phyloP scores from a whole-genome alignment of 139 green algal genomes.

The Astrephomene gubernaculifera region DNA sequence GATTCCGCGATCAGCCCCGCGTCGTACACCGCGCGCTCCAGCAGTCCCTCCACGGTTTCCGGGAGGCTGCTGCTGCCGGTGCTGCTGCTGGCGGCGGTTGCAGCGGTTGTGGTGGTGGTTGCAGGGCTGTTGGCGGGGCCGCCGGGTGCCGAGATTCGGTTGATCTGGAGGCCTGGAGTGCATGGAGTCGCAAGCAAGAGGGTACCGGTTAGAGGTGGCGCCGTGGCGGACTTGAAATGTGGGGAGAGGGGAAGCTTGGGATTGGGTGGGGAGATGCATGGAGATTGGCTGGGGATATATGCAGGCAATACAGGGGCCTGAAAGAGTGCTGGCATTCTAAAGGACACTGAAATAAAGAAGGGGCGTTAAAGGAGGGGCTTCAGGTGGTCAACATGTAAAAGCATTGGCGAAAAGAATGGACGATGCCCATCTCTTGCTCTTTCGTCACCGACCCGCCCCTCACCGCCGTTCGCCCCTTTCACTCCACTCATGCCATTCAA shows the following conservation, averaged over 20 bases:
- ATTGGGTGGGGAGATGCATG: not conserved
- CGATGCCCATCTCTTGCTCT: not conserved
- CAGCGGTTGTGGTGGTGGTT: too few species aligned
- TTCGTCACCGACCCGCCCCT: not conserved
- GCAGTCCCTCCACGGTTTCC: slow-evolving; percentile 69
- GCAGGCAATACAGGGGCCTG: not conserved
- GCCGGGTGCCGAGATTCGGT: slow-evolving; percentile 39
- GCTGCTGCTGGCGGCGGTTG: too few species aligned
- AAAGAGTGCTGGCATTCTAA: not conserved
- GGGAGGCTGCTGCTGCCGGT: too few species aligned
- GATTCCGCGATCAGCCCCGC: slow-evolving; percentile 64
- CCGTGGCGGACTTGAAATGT: not conserved
- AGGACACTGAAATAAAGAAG: not conserved
- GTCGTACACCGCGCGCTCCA: slow-evolving; percentile 72
- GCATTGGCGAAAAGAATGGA: not conserved
- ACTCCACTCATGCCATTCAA: too few species aligned
- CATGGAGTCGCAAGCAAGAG: not conserved
- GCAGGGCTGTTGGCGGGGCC: too few species aligned
- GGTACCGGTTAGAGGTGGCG: not conserved
- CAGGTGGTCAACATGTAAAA: not conserved
- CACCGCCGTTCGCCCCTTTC: not conserved
- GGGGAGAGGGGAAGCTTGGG: not conserved
- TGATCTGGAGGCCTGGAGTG: slow-evolving; percentile 71
- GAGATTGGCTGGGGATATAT: not conserved
- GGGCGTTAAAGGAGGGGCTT: not conserved